phyloP scores from a whole-genome alignment of 2,329 filamentous ascomycete genomes.

The Talaromyces amestolkiae region DNA sequence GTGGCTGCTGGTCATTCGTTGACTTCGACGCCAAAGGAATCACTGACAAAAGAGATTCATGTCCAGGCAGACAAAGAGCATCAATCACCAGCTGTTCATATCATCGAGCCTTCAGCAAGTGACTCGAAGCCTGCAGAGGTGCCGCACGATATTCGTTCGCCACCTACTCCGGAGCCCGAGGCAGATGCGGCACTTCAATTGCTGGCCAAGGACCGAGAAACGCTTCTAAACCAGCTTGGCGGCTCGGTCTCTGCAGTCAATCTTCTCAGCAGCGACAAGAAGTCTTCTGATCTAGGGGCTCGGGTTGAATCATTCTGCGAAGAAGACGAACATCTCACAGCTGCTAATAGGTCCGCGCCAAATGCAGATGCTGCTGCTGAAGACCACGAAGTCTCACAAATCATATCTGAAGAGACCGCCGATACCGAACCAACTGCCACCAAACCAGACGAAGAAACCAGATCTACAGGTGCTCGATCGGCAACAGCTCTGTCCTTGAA shows the following conservation, averaged over 20 bases:
- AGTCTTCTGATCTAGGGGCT: conserved; percentile 77
- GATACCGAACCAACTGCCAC: conserved; percentile 1
- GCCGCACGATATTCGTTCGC: conserved; percentile 23
- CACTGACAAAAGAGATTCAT: conserved; percentile 18
- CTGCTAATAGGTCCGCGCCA: conserved; percentile 15
- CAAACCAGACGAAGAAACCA: conserved; percentile 16
- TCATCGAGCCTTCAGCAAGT: conserved; percentile 23
- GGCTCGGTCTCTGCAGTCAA: conserved; percentile 31
- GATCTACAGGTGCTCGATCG: conserved; percentile 33
- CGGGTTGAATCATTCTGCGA: conserved; percentile 20
- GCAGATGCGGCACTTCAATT: conserved; percentile 33
- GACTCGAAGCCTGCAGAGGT: conserved; percentile 26
- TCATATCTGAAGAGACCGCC: conserved; percentile 6
- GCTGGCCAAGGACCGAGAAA: conserved; percentile 34
- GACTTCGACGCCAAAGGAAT: conserved; percentile 2
- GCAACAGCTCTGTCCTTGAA: conserved; percentile 40
- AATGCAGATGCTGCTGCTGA: conserved; percentile 14
- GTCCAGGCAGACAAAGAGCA: conserved; percentile 6
- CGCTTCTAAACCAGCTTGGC: conserved; percentile 32
- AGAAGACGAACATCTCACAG: conserved; percentile 6
- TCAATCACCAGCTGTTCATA: conserved; percentile 10
- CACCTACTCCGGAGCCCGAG: conserved; percentile 31
- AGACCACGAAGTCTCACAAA: conserved; percentile 16
- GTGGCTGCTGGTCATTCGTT: conserved; percentile 3
- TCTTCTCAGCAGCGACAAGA: conserved; percentile 74